phyloP scores from a whole-genome alignment of 176 grass and related monocot genomes.

The Carex pumila region DNA sequence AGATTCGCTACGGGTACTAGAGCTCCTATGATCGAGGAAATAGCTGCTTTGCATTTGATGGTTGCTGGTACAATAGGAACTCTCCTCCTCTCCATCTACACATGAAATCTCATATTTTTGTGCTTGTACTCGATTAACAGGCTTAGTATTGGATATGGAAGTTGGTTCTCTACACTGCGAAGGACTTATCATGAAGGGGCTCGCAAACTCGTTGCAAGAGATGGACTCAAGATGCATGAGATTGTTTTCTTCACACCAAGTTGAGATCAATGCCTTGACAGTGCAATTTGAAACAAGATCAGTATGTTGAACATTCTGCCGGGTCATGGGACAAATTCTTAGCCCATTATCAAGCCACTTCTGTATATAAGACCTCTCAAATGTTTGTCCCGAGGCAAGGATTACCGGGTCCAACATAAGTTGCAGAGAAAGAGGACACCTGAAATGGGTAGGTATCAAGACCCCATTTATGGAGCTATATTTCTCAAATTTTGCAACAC shows the following conservation, averaged over 20 bases:
- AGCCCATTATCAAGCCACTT: constrained; percentile 45
- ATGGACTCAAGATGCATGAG: constrained; percentile 8
- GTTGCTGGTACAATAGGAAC: constrained; percentile 1
- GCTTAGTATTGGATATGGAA: constrained; percentile 16
- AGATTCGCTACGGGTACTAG: constrained; percentile 30
- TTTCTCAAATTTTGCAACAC: constrained; percentile 34
- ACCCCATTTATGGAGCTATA: constrained; percentile 35
- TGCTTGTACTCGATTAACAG: constrained; percentile 14
- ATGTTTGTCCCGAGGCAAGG: constrained; percentile 48
- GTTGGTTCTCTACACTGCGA: constrained; percentile 13
- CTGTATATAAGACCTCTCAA: constrained; percentile 42
- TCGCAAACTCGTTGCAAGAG: background rate
- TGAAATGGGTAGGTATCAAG: constrained; percentile 34
- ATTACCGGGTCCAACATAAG: constrained; percentile 49
- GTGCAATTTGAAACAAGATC: constrained; percentile 42
- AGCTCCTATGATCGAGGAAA: constrained; percentile 27
- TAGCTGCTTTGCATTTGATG: constrained; percentile 11
- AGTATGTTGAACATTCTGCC: constrained; percentile 28
- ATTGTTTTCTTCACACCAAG: constrained; percentile 42
- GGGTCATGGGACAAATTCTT: constrained; percentile 36
- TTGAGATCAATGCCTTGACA: constrained; percentile 39
- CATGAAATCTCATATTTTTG: constrained; percentile 19
- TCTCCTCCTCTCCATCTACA: constrained; percentile 5
- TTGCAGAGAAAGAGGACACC: constrained; percentile 41
- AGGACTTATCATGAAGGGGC: constrained; percentile 6